Conservation (phyloP, 257 asterid species). For the Petrea volubilis region DNA sequence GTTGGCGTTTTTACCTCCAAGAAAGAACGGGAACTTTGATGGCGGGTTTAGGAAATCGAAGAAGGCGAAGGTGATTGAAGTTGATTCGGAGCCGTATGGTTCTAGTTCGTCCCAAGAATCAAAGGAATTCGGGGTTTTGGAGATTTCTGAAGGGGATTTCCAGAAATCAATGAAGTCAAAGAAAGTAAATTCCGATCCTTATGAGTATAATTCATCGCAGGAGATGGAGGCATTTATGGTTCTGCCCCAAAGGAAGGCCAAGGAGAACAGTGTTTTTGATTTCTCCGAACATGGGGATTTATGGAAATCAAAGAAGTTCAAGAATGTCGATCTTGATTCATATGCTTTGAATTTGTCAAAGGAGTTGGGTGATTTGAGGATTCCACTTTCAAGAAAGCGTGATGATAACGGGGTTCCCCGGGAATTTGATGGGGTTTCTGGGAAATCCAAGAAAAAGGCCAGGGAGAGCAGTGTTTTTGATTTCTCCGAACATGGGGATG, state of each 20-base stretch:
- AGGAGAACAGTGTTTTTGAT: constrained; percentile 38
- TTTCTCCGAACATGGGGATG: constrained; percentile 40
- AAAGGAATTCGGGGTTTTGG: constrained; percentile 27
- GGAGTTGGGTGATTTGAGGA: constrained; percentile 49
- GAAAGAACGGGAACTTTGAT: constrained; percentile 14
- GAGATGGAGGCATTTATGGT: constrained; percentile 39
- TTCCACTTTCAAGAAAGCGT: constrained; percentile 32
- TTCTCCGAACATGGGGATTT: constrained; percentile 42
- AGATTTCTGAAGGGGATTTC: constrained; percentile 26
- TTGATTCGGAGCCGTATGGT: constrained; percentile 39
- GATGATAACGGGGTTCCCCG: constrained; percentile 21
- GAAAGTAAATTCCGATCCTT: constrained; percentile 31
- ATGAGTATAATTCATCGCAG: constrained; percentile 41
- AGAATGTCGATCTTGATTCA: constrained; percentile 41
- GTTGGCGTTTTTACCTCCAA: constrained; percentile 17
- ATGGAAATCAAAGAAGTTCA: constrained; percentile 51
- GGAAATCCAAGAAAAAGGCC: constrained; percentile 48
- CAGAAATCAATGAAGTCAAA: constrained; percentile 25
- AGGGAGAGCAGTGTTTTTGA: constrained; percentile 38
- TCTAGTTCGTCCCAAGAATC: constrained; percentile 38
- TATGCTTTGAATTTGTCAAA: constrained; percentile 48
- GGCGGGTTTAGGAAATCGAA: constrained; percentile 29
- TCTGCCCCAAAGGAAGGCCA: constrained; percentile 38
- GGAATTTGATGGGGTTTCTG: constrained; percentile 32
- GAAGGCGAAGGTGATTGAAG: constrained; percentile 31